phyloP scores from a whole-genome alignment of 2,329 filamentous ascomycete species.

The Dactylonectria estremocensis region DNA sequence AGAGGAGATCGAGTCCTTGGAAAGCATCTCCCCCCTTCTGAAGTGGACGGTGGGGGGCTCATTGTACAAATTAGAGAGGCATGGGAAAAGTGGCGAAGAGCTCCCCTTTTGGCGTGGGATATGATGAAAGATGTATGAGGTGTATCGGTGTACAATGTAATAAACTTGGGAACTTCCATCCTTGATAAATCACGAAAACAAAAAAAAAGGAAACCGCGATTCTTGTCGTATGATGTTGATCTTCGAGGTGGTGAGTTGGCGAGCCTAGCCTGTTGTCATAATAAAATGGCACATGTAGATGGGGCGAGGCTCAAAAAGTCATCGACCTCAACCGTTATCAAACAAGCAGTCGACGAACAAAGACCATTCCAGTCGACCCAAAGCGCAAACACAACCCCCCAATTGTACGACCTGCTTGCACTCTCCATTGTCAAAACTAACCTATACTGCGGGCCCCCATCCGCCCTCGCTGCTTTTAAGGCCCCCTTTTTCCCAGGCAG shows the following conservation, averaged over 20 bases:
- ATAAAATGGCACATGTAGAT: no score
- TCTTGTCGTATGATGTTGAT: neutral
- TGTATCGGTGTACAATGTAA: slow-evolving; percentile 31
- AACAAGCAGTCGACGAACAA: neutral
- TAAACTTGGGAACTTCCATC: slow-evolving; percentile 37
- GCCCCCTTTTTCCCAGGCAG: slow-evolving; percentile 19
- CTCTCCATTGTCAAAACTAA: slow-evolving; percentile 30
- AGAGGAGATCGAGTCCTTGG: slow-evolving; percentile 5
- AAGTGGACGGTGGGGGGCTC: neutral
- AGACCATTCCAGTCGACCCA: slow-evolving; percentile 14
- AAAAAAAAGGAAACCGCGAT: neutral
- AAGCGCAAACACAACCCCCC: slow-evolving; percentile 18
- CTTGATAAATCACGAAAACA: slow-evolving; percentile 5
- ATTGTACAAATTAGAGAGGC: slow-evolving; percentile 41
- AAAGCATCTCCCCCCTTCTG: slow-evolving; percentile 5
- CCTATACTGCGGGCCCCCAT: slow-evolving; percentile 23
- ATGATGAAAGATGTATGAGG: slow-evolving; percentile 18
- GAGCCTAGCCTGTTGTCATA: neutral
- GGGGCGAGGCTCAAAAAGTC: neutral
- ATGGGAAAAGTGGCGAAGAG: slow-evolving; percentile 18
- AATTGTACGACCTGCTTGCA: slow-evolving; percentile 23
- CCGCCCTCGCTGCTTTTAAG: slow-evolving; percentile 29
- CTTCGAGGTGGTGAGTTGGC: neutral
- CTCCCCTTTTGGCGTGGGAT: slow-evolving; percentile 24
- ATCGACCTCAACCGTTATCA: slow-evolving; percentile 10